Evolutionary conservation across 192 early-diverging fungal species (phyloP), one percentile per base, ranked within the genome.

Genomic region (Coemansia sp.): DNA sequence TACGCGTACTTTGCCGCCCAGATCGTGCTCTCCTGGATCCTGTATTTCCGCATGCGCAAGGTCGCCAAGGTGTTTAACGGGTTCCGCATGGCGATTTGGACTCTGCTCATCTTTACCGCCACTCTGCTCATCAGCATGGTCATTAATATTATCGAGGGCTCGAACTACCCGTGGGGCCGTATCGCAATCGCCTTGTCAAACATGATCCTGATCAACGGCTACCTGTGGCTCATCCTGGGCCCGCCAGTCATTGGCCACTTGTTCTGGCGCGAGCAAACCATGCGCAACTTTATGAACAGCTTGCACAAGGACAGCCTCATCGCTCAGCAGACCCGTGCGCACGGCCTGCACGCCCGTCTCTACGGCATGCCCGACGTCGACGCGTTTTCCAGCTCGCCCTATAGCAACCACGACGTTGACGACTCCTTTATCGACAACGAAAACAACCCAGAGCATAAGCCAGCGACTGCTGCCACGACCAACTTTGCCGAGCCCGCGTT

Each of bases 271-370:
- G 74, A 76, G 61, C 74, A 76, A 16, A 70, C 68, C 33, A 76
- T 76, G 74, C 74, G 74, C 39, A 64, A 69, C 43, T 76, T 76
- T 60, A 76, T 76, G 74, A 76, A 76, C 56, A 70, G 53, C 42
- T 28, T 76, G 41, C 74, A 76, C 61, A 76, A 76, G 56, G 74
- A 76, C 59, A 68, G 66, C 25, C 62, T 76, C 56, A 66, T 76
- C 26, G 73, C 73, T n/a, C 73, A 76, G 64, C 73, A 76, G 64
- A 70, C 73, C 14, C 63, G 68, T 16, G 64, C 52, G 11, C 43
- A 66, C 11, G 73, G 62, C 33, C 31, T 70, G 18, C 57, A 70
- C 37, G 65, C 73, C 13, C 67, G 70, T 59, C 48, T 66, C 18
- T 70, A 76, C 45, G 64, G 68, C 21, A 61, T 59, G 2, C 70